Evolutionary conservation across 352 stramenopile genomes (phyloP).

Genomic region (Pythium diclinum): DNA sequence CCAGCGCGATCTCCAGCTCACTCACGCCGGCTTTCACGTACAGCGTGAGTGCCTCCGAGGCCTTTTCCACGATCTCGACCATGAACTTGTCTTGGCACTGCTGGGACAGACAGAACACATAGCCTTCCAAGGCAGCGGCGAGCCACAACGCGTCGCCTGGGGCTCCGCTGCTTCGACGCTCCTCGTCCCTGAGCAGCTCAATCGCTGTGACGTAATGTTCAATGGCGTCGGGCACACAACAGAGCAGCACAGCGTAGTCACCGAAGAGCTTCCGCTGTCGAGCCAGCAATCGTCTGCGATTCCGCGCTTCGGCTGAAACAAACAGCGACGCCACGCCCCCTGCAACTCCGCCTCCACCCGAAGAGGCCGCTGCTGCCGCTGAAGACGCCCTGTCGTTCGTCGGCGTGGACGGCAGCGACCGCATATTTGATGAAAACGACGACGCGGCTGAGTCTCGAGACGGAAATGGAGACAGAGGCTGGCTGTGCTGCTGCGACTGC

Average conservation of each 20-base stretch:
- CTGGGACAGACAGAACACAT: conserved; percentile 56
- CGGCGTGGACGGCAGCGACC: conserved; percentile 20
- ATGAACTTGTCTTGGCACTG: conserved; percentile 54
- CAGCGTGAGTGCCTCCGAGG: conserved; percentile 61
- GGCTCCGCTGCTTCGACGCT: conserved; percentile 49
- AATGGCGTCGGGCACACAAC: conserved; percentile 58
- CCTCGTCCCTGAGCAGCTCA: conserved; percentile 75
- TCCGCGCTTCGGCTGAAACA: conserved; percentile 40
- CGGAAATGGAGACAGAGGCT: conserved; percentile 30
- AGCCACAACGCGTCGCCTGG: conserved; percentile 72
- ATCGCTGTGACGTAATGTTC: conserved; percentile 70
- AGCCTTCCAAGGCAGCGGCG: conserved; percentile 73
- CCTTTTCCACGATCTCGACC: conserved; percentile 76
- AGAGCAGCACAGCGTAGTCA: conserved; percentile 72
- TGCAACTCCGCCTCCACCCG: conserved; percentile 1
- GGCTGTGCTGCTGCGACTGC: conserved; percentile 21
- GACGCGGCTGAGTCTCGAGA: conserved; percentile 25
- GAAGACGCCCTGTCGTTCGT: conserved; percentile 12
- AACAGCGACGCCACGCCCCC: conserved; percentile 26
- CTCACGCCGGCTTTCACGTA: conserved; percentile 63
- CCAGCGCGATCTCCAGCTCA: conserved; percentile 69
- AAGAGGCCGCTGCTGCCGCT: not conserved
- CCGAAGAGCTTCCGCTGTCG: conserved; percentile 77
- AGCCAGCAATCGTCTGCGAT: conserved; percentile 50
- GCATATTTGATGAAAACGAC: conserved; percentile 24